phyloP scores from a whole-genome alignment of 768 basidiomycete species.

The Russula emetica region DNA sequence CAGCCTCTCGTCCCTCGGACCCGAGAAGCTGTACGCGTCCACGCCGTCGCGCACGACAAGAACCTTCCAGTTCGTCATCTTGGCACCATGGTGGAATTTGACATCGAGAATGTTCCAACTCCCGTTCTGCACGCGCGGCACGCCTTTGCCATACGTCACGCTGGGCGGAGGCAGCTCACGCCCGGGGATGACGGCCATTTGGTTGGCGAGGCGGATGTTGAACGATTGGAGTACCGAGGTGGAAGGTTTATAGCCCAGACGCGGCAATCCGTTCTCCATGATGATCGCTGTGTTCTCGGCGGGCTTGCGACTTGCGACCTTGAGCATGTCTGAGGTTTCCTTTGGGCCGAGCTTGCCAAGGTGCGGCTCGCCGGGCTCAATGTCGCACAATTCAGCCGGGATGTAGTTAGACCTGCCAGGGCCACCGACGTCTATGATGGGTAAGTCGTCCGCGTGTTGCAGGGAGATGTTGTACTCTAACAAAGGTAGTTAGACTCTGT shows the following conservation, averaged over 20 bases:
- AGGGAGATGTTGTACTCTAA: slow-evolving; percentile 58
- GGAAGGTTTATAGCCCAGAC: slow-evolving; percentile 47
- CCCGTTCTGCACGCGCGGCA: slow-evolving; percentile 49
- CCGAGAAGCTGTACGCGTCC: slow-evolving; percentile 35
- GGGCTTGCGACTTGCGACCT: slow-evolving; percentile 61
- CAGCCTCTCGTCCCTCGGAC: slow-evolving; percentile 44
- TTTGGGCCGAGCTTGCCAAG: slow-evolving; percentile 55
- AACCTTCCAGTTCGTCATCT: slow-evolving; percentile 59
- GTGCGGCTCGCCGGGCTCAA: slow-evolving; percentile 55
- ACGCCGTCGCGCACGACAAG: slow-evolving; percentile 55
- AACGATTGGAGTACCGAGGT: slow-evolving; percentile 46
- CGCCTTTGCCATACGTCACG: slow-evolving; percentile 49
- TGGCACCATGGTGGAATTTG: slow-evolving; percentile 56
- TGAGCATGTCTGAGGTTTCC: slow-evolving; percentile 69
- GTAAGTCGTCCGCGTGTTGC: slow-evolving; percentile 37
- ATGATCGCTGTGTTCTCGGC: slow-evolving; percentile 55
- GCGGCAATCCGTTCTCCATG: slow-evolving; percentile 51
- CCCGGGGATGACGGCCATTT: slow-evolving; percentile 63
- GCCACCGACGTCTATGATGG: slow-evolving; percentile 37
- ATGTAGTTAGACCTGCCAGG: slow-evolving; percentile 39
- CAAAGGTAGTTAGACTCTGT: neutral
- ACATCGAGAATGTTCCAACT: slow-evolving; percentile 76
- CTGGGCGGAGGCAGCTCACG: slow-evolving; percentile 59
- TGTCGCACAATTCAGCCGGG: slow-evolving; percentile 69
- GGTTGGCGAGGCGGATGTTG: slow-evolving; percentile 47